These are phyloP conservation scores for Tillandsia fasciculata DNA, from an alignment of 176 grass and related monocot species.

Conservation along the genomic window DNA sequence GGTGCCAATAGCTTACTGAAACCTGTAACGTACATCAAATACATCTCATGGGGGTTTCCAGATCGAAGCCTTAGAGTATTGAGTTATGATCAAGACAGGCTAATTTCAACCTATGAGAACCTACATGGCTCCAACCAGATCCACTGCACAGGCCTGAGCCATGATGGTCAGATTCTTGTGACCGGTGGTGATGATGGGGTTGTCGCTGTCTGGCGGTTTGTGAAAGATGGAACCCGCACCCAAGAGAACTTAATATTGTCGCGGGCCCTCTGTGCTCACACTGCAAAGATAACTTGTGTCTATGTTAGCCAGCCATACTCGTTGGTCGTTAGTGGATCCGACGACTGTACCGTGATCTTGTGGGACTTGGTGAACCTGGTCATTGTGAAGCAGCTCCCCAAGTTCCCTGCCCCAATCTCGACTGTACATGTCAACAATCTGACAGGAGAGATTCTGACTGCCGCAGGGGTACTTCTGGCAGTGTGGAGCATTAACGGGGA, in stretches of 20 bases:
- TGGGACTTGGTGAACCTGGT: slow-evolving; percentile 88
- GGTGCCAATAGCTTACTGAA: slow-evolving; percentile 71
- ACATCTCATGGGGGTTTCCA: slow-evolving; percentile 94
- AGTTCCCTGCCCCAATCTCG: slow-evolving; percentile 73
- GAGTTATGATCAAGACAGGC: slow-evolving; percentile 89
- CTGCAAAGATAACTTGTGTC: slow-evolving; percentile 76
- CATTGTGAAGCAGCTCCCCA: slow-evolving; percentile 93
- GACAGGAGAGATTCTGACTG: slow-evolving; percentile 79
- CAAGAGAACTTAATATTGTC: slow-evolving; percentile 46
- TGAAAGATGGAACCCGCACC: slow-evolving; percentile 62
- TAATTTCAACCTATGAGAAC: slow-evolving; percentile 89
- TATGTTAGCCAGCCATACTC: slow-evolving; percentile 94
- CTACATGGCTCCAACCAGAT: slow-evolving; percentile 93
- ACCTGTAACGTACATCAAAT: slow-evolving; percentile 70
- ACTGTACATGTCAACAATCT: slow-evolving; percentile 89
- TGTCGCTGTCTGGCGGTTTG: slow-evolving; percentile 86
- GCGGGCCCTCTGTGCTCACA: slow-evolving; percentile 80
- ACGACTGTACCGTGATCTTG: slow-evolving; percentile 86
- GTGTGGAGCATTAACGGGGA: slow-evolving; percentile 93
- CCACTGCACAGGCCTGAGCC: slow-evolving; percentile 88
- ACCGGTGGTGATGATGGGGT: slow-evolving; percentile 88
- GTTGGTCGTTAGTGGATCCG: slow-evolving; percentile 82
- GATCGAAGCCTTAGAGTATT: slow-evolving; percentile 88
- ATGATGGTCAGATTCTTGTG: slow-evolving; percentile 78
- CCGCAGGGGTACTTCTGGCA: slow-evolving; percentile 82